A percentile compares a stretch with the other conserved stretches of the same genome.
These are phyloP conservation scores for Ascomycota sp. DNA, from an alignment of 2,329 filamentous ascomycete genomes.

Conservation along the genomic window DNA sequence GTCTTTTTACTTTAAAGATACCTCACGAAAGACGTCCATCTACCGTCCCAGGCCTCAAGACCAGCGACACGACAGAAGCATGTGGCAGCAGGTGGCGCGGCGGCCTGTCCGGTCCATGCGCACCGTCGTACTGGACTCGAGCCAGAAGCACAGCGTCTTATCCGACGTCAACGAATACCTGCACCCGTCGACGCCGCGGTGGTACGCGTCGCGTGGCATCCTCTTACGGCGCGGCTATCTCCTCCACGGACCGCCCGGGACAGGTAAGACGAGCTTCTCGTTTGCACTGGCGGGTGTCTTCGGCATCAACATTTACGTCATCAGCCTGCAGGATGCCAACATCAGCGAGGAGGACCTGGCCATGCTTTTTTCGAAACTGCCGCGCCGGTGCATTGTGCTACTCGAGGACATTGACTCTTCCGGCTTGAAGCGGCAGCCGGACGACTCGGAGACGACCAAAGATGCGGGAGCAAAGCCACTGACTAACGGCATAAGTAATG, in stretches of 20 bases:
- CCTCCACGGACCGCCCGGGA: slow-evolving; percentile 56
- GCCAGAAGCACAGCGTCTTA: slow-evolving; percentile 45
- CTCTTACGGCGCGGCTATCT: slow-evolving; percentile 60
- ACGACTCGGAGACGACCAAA: slow-evolving; percentile 7
- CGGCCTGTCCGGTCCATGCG: slow-evolving; percentile 50
- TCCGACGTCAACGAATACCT: slow-evolving; percentile 62
- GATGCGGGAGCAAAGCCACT: slow-evolving; percentile 4
- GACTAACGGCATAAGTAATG: slow-evolving; percentile 11
- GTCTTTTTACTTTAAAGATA: slow-evolving; percentile 26
- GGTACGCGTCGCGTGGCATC: slow-evolving; percentile 59
- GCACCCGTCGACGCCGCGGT: slow-evolving; percentile 45
- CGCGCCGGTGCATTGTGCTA: slow-evolving; percentile 42
- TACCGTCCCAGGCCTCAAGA: slow-evolving; percentile 29
- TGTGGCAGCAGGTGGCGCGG: slow-evolving; percentile 36
- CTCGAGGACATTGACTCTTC: slow-evolving; percentile 52
- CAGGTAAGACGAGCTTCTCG: slow-evolving; percentile 49
- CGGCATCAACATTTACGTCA: slow-evolving; percentile 44
- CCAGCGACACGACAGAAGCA: slow-evolving; percentile 21
- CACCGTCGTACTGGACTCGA: slow-evolving; percentile 52
- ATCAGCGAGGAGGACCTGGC: slow-evolving; percentile 42
- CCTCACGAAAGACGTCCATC: slow-evolving; percentile 35
- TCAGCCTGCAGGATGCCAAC: slow-evolving; percentile 32
- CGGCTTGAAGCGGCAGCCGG: slow-evolving; percentile 26
- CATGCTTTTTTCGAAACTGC: slow-evolving; percentile 37
- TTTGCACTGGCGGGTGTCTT: slow-evolving; percentile 47